Base-by-base conservation (phyloP, 1,284 basidiomycete species). In the Marasmius tenuissimus region DNA sequence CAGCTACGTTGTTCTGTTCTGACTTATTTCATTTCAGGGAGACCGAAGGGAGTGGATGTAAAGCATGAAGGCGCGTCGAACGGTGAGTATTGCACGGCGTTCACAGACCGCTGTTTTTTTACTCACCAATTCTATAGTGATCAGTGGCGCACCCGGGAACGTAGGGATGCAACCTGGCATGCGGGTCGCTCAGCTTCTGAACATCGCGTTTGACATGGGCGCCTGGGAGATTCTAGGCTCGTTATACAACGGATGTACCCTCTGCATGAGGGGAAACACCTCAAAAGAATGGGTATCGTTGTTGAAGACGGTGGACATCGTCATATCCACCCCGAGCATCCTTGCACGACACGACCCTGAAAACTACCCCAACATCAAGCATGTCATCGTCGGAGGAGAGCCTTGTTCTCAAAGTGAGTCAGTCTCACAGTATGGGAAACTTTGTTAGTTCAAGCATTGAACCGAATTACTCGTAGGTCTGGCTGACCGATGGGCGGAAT, bases 191-290 rank as follows among this genome's bases (percentile, higher is more conserved):
- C 82, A 84, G 63, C 75, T 82, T 14, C 70, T 83, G 37, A 83
- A 83, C 63, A 76, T 83, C 57, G 78, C 80, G 8, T 84, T 82
- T 67, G 81, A 84, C 63, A 83, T 84, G 81, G 79, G 78, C 38
- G 80, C 80, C 14, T 83, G 81, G 81, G 81, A 83, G 67, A 78
- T 79, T 37, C 76, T 84, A 11, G 81, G 81, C 1, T 77, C 78
- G 14, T 68, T 83, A 45, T 75, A 74, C 63, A 83, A 83, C 64
- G 81, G 82, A 0, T 79, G 78, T 62, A 83, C 81, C 0, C 73
- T 84, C 2, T 81, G 78, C 66, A 73, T 84, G 47, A 76, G 82
- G 39, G 82, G 81, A 27, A 81, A 81, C 61, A 72, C 76, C 9
- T 79, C 76, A 16, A 77, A 75, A 61, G 80, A 82, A 58, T 83